Percentiles rank a stretch among this genome's conserved stretches.
These are phyloP conservation scores for Trametes sp. DNA, from an alignment of 1,284 basidiomycete genomes.

Conservation along the genomic window DNA sequence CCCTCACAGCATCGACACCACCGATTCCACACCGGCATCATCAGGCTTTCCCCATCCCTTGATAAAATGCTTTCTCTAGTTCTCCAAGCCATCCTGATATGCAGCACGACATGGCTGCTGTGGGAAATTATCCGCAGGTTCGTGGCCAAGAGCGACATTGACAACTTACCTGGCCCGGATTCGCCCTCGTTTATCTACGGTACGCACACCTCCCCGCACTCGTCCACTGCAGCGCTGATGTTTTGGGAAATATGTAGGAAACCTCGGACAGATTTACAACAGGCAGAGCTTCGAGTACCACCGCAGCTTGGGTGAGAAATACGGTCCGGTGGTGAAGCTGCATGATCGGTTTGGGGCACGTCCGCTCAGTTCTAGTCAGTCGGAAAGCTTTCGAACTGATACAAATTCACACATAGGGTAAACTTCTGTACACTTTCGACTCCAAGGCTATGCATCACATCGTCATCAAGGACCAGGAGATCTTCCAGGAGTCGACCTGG, in stretches of 20 bases:
- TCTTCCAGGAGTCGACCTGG: conserved; percentile 37
- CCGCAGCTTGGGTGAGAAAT: conserved; percentile 12
- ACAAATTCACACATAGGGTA: conserved; percentile 19
- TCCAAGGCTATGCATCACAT: conserved; percentile 41
- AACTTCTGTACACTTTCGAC: conserved; percentile 37
- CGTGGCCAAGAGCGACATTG: conserved; percentile 19
- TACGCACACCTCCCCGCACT: too few relatives aligned
- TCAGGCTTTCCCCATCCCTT: too few relatives aligned
- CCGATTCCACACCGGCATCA: too few relatives aligned
- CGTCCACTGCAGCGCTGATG: too few relatives aligned
- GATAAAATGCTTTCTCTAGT: conserved; percentile 7
- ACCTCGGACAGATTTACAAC: conserved; percentile 1
- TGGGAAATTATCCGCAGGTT: conserved; percentile 18
- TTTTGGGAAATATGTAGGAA: background rate
- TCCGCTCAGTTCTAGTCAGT: background rate
- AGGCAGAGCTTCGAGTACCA: background rate
- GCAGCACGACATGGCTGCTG: conserved; percentile 17
- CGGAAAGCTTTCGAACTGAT: background rate
- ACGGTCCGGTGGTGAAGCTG: conserved; percentile 32
- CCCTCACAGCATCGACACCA: too few relatives aligned
- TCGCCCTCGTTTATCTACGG: conserved; percentile 24
- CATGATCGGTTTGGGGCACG: conserved; percentile 26
- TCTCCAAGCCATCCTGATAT: conserved; percentile 12
- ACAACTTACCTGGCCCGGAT: conserved; percentile 23
- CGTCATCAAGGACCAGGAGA: conserved; percentile 43